phyloP scores from a whole-genome alignment of 228 moss, liverwort and hornwort genomes.

The Sphagnum fallax region DNA sequence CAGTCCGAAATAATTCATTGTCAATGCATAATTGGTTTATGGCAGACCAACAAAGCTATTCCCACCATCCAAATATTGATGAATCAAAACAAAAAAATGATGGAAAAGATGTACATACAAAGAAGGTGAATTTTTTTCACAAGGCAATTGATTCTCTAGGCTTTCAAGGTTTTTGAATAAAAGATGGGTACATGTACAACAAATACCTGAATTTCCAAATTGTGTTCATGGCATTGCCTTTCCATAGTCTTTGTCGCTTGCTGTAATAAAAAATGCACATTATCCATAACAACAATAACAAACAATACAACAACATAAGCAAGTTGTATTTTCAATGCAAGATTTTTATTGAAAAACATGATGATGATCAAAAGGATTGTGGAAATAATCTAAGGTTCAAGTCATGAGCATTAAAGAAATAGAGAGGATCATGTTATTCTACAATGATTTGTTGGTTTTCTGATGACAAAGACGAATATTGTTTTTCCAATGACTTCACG shows the following conservation, averaged over 20 bases:
- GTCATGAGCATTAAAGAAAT: background rate
- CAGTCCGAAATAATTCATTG: slow-evolving; percentile 61
- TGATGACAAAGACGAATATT: slow-evolving; percentile 7
- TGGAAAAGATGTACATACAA: background rate
- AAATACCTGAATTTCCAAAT: slow-evolving; percentile 56
- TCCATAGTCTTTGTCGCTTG: slow-evolving; percentile 26
- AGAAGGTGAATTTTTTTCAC: background rate
- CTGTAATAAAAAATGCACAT: slow-evolving; percentile 6
- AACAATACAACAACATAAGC: no score
- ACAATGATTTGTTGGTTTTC: slow-evolving; percentile 12
- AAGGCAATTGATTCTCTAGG: background rate
- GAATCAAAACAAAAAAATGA: background rate
- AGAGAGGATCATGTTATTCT: background rate
- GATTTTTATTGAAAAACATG: no score
- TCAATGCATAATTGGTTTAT: slow-evolving; percentile 89
- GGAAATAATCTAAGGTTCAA: background rate
- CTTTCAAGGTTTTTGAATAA: background rate
- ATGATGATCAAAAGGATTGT: background rate
- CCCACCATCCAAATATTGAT: background rate
- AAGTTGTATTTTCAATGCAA: no score
- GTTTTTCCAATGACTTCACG: slow-evolving; percentile 21
- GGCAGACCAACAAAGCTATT: slow-evolving; percentile 75
- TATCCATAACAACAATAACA: no score
- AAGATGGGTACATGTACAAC: no score
- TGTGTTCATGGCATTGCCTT: slow-evolving; percentile 50